Base-by-base conservation (phyloP, 129 eudicot species). In the Kitagawia praeruptora region DNA sequence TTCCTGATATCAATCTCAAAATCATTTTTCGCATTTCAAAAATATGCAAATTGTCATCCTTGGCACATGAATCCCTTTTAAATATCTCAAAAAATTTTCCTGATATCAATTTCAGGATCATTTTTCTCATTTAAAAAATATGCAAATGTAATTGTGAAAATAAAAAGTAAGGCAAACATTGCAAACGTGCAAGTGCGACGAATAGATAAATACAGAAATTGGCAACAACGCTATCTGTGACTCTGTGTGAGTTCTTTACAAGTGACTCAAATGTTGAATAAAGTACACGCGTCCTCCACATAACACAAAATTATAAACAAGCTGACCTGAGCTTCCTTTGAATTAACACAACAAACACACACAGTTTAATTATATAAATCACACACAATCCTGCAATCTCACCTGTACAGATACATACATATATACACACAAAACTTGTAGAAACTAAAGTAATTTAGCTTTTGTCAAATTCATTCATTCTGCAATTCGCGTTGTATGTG, bases 311-410 rank as follows among this genome's bases (percentile, higher is more conserved):
- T 14, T 67, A 67, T 31, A 67, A 27, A 67, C 41, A 31, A 67
- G 41, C 73, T 67, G 41, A 67, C 23, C 73, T 67, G 73, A 67
- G 73, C 73, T 67, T 14, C 42, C 40, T 67, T 67, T 25, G 19
- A 67, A 34, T 4, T 14, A 4, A 67, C 73, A 67, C 40, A 67
- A 12, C 6, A 9, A 0, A 56, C 0, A 9, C 37, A 34, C 34
- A 31, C 34, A 31, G 34, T 31, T 31, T 31, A 31, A n/a, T n/a
- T n/a, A n/a, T n/a, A n/a, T 31, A 31, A 31, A 31, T 31, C 34
- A 31, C 34, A 31, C 37, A 34, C 37, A 34, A 34, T 34, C 37
- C 37, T 34, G 48, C 77, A 73, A 19, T 37, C 25, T 8, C 34
- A 4, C 5, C 37, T 42, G n/a, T 40, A 44, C 23, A 21, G 23